Conservation (phyloP, 2,329 filamentous ascomycete species). For the Hypoxylon sp. region DNA sequence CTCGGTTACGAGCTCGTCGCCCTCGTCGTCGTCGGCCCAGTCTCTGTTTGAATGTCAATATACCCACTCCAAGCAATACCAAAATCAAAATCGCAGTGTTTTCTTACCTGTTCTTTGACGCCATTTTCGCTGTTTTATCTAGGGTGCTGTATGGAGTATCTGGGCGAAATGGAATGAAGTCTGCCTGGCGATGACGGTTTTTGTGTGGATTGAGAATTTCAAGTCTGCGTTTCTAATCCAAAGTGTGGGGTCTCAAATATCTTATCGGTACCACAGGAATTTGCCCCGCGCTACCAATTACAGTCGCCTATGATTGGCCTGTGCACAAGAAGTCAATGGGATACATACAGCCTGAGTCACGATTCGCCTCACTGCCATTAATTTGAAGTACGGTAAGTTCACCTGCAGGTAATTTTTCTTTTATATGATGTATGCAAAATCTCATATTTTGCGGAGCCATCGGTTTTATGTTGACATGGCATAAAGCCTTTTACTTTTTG, state of each 20-base stretch:
- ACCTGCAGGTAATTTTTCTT: background rate
- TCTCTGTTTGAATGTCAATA: constrained; percentile 61
- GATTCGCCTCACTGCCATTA: background rate
- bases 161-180: constrained; percentile 6
- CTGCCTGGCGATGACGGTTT: constrained; percentile 41
- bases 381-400: too few species aligned
- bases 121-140: constrained; percentile 42
- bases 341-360: background rate
- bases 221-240: constrained; percentile 31
- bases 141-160: background rate
- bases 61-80: background rate
- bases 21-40: constrained; percentile 97
- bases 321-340: background rate
- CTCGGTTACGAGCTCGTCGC: constrained; percentile 75
- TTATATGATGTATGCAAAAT: background rate
- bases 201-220: constrained; percentile 46
- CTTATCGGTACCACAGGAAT: constrained; percentile 37
- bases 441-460: background rate
- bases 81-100: background rate
- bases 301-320: constrained; percentile 10
- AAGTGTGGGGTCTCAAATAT: constrained; percentile 44
- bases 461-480: background rate
- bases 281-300: constrained; percentile 43
- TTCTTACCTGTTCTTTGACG: constrained; percentile 41
- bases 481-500: constrained; percentile 16